A percentile compares a stretch with the other conserved stretches of the same genome.
phyloP scores from a whole-genome alignment of 2,329 filamentous ascomycete genomes.

The Aspergillus texensis region DNA sequence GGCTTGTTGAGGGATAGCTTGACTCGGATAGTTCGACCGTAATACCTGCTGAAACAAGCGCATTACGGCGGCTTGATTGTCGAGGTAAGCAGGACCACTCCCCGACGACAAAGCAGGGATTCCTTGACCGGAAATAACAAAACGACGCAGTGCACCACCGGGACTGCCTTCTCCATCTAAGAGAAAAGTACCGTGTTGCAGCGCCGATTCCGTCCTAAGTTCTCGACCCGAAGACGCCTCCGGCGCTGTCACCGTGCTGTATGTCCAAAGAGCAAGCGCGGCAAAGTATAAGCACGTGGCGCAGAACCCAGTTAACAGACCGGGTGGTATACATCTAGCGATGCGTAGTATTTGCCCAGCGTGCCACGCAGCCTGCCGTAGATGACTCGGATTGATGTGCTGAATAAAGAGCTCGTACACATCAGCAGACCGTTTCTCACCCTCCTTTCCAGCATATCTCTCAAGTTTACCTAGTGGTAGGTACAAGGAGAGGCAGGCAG shows the following conservation, averaged over 20 bases:
- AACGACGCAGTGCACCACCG: constrained; percentile 55
- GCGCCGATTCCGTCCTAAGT: constrained; percentile 41
- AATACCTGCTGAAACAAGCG: constrained; percentile 61
- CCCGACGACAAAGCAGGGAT: constrained; percentile 53
- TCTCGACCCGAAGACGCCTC: neutral
- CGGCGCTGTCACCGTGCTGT: constrained; percentile 56
- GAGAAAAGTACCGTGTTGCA: constrained; percentile 44
- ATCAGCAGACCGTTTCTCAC: constrained; percentile 41
- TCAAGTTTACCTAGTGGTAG: constrained; percentile 49
- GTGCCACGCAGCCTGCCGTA: constrained; percentile 60
- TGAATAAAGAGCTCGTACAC: constrained; percentile 38
- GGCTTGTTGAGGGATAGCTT: neutral
- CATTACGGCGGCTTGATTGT: constrained; percentile 63
- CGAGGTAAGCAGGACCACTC: constrained; percentile 42
- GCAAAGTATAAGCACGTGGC: constrained; percentile 72
- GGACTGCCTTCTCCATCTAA: constrained; percentile 59
- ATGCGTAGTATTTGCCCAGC: constrained; percentile 68
- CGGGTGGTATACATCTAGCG: constrained; percentile 57
- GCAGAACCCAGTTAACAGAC: constrained; percentile 65
- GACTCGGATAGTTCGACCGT: constrained; percentile 44
- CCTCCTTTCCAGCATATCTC: constrained; percentile 48
- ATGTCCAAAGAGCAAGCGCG: constrained; percentile 69
- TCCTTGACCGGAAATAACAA: constrained; percentile 60
- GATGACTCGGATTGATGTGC: constrained; percentile 41
- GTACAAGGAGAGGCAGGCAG: constrained; percentile 41